Conservation (phyloP, 306 rosid genomes). For the Castanea sativa region DNA sequence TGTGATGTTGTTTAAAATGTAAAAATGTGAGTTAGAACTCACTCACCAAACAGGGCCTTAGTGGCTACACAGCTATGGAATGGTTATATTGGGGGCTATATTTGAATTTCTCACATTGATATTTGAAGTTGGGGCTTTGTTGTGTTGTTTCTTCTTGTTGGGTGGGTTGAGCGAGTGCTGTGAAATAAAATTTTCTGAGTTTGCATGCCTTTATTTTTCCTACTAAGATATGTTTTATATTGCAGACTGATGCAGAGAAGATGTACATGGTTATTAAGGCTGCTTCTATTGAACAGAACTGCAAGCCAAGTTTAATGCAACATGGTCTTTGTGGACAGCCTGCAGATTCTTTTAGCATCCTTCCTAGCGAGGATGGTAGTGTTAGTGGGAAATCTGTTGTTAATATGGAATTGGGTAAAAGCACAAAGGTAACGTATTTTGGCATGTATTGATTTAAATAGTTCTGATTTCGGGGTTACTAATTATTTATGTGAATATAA, state of each 20-base stretch:
- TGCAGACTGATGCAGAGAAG: conserved; percentile 75
- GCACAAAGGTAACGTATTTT: conserved; percentile 58
- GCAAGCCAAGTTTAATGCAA: conserved; percentile 37
- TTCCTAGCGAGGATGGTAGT: conserved; percentile 47
- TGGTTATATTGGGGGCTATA: not conserved
- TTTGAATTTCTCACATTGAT: not conserved
- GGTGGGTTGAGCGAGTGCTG: not conserved
- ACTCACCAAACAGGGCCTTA: too few relatives aligned
- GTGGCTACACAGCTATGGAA: not conserved
- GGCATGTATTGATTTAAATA: conserved; percentile 24
- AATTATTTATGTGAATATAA: not conserved
- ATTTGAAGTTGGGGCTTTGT: not conserved
- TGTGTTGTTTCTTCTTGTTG: not conserved
- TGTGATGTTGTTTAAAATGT: too few relatives aligned
- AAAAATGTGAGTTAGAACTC: too few relatives aligned
- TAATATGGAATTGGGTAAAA: conserved; percentile 29
- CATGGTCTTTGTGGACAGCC: conserved; percentile 60
- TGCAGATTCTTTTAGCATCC: conserved; percentile 63
- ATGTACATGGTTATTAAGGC: conserved; percentile 54
- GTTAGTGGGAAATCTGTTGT: conserved; percentile 33
- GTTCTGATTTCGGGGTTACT: conserved; percentile 1
- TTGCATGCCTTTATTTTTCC: not conserved
- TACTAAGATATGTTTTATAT: conserved; percentile 1
- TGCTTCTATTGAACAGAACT: conserved; percentile 39
- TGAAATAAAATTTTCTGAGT: not conserved